These are phyloP conservation scores for Metschnikowia vanudenii DNA, from an alignment of 805 yeast species.

Conservation along the genomic window DNA sequence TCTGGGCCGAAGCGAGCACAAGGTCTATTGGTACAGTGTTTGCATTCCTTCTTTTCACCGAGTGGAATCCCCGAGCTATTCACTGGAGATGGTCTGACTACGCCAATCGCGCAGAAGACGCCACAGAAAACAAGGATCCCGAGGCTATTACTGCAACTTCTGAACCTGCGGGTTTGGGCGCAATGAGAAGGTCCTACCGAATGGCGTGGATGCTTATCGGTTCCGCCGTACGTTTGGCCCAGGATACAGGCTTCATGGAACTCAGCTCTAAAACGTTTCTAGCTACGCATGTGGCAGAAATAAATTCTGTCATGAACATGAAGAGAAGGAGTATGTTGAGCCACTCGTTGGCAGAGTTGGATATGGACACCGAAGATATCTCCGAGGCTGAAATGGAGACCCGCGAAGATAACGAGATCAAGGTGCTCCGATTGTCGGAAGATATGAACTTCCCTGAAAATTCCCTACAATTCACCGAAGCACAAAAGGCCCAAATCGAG, in stretches of 20 bases:
- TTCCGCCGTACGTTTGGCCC: conserved; percentile 80
- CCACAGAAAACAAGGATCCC: conserved; percentile 11
- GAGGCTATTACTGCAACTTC: conserved; percentile 19
- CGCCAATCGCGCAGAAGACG: conserved; percentile 60
- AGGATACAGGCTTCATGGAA: conserved; percentile 79
- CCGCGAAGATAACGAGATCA: conserved; percentile 27
- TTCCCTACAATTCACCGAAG: conserved; percentile 51
- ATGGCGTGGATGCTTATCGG: conserved; percentile 96
- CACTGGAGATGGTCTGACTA: conserved; percentile 87
- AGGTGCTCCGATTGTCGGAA: conserved; percentile 28
- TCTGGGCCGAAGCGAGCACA: conserved; percentile 92
- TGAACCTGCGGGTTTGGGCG: conserved; percentile 70
- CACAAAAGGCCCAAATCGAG: conserved; percentile 78
- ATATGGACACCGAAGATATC: conserved; percentile 46
- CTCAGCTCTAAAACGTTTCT: conserved; percentile 69
- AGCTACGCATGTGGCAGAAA: conserved; percentile 84
- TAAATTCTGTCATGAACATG: conserved; percentile 76
- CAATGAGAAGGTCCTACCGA: conserved; percentile 81
- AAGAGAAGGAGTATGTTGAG: conserved; percentile 77
- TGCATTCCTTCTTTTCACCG: conserved; percentile 81
- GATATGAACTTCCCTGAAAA: conserved; percentile 10
- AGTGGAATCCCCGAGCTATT: conserved; percentile 95
- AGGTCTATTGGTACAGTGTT: conserved; percentile 83
- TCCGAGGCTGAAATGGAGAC: conserved; percentile 34
- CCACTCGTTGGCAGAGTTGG: conserved; percentile 67